These are phyloP conservation scores for Metschnikowia peoriensis DNA, from an alignment of 805 yeast species.

Conservation along the genomic window DNA sequence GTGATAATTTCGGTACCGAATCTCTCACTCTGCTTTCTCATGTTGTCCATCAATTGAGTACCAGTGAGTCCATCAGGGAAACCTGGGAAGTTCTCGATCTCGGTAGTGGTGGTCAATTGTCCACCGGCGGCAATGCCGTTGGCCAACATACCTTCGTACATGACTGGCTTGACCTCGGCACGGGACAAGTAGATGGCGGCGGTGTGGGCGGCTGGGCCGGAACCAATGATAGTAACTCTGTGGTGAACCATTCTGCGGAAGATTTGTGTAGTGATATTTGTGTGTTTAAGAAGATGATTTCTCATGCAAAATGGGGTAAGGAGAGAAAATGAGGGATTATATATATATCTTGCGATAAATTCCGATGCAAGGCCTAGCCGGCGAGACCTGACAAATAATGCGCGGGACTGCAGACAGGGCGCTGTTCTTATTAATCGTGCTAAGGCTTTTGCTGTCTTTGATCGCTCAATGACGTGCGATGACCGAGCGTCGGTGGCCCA, in stretches of 20 bases:
- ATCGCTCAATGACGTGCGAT: background rate
- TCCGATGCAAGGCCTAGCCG: slow-evolving; percentile 10
- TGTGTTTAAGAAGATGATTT: background rate
- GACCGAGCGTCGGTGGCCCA: slow-evolving; percentile 4
- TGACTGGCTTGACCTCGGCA: slow-evolving; percentile 90
- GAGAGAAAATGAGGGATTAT: no score
- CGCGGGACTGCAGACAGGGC: slow-evolving; percentile 5
- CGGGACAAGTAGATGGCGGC: slow-evolving; percentile 97
- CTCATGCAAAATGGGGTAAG: background rate
- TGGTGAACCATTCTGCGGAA: slow-evolving; percentile 68
- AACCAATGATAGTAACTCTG: slow-evolving; percentile 85
- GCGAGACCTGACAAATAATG: slow-evolving; percentile 8
- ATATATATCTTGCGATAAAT: background rate
- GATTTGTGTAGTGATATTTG: slow-evolving; percentile 1
- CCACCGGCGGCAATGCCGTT: slow-evolving; percentile 99
- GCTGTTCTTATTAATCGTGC: slow-evolving; percentile 1
- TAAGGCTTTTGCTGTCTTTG: background rate
- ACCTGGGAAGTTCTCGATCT: slow-evolving; percentile 98
- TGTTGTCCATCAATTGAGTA: slow-evolving; percentile 82
- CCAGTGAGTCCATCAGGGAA: slow-evolving; percentile 94
- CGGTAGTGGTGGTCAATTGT: slow-evolving; percentile 97
- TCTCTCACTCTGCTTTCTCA: slow-evolving; percentile 82
- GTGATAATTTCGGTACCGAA: slow-evolving; percentile 95
- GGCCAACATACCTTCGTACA: slow-evolving; percentile 96
- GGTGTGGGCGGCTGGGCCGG: slow-evolving; percentile 99